These are phyloP conservation scores for Saccharomycopsis sp. DNA, from an alignment of 805 yeast species.

Conservation along the genomic window DNA sequence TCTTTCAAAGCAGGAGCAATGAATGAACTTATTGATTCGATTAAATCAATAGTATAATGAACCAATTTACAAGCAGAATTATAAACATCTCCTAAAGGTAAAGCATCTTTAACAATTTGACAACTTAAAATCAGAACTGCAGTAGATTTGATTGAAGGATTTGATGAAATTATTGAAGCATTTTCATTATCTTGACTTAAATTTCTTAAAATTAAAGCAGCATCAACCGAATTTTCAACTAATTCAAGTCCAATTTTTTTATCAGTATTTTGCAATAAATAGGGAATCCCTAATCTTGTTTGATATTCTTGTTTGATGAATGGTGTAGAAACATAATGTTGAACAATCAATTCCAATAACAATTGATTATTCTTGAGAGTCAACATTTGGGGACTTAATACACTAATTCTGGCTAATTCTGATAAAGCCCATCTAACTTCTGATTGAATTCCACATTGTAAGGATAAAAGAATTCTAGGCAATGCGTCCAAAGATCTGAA, in stretches of 20 bases:
- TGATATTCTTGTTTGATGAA: not conserved
- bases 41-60: slow-evolving; percentile 62
- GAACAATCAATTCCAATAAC: slow-evolving; percentile 8
- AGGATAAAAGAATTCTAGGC: slow-evolving; percentile 7
- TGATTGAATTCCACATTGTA: slow-evolving; percentile 4
- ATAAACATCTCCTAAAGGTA: slow-evolving; percentile 21
- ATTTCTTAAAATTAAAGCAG: slow-evolving; percentile 57
- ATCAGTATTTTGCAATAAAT: slow-evolving; percentile 9
- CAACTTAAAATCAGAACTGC: slow-evolving; percentile 32
- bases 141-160: slow-evolving; percentile 35
- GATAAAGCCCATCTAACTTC: slow-evolving; percentile 18
- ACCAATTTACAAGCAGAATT: slow-evolving; percentile 39
- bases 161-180: slow-evolving; percentile 64
- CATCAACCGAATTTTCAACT: slow-evolving; percentile 14
- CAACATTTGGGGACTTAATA: slow-evolving; percentile 4
- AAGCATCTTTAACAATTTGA: slow-evolving; percentile 23
- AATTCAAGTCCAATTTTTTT: not conserved
- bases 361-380: slow-evolving; percentile 9
- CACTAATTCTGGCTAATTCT: slow-evolving; percentile 10
- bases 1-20: slow-evolving; percentile 63
- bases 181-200: slow-evolving; percentile 73
- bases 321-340: slow-evolving; percentile 7
- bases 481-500: slow-evolving; percentile 5
- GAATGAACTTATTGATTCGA: slow-evolving; percentile 78
- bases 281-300: not conserved